Conservation (phyloP, 495 filamentous ascomycete genomes). For the Jackrogersella multiformis region DNA sequence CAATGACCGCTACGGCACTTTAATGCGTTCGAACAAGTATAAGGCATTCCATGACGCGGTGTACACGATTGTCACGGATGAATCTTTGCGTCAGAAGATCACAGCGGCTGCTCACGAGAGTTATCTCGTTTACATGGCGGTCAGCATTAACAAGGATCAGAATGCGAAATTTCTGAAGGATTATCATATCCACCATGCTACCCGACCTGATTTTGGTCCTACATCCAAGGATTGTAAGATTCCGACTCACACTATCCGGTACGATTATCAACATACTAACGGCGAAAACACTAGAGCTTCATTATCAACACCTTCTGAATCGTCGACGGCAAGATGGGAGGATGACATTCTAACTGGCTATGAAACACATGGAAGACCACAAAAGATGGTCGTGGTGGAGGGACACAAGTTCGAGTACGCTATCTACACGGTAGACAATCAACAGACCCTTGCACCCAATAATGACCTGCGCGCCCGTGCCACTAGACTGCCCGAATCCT, state of each 20-base stretch:
- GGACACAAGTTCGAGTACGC: neutral
- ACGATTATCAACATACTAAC: conserved; percentile 12
- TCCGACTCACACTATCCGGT: neutral
- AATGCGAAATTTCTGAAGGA: no score
- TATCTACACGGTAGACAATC: neutral
- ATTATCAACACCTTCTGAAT: neutral
- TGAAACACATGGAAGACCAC: neutral
- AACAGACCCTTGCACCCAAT: neutral
- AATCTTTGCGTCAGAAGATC: no score
- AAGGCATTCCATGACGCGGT: no score
- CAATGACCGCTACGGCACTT: no score
- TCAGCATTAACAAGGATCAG: no score
- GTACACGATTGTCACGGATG: no score
- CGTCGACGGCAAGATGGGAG: neutral
- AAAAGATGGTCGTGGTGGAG: neutral
- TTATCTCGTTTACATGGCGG: no score
- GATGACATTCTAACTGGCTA: neutral
- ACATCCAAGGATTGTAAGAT: neutral
- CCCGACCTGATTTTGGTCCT: neutral
- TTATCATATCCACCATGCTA: neutral
- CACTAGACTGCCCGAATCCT: neutral
- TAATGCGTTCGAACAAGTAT: no score
- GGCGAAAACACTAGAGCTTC: neutral
- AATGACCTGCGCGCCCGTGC: neutral
- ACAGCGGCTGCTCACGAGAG: no score